These are phyloP conservation scores for Penicillium fuscoglaucum DNA, from an alignment of 2,329 filamentous ascomycete species.

Conservation along the genomic window DNA sequence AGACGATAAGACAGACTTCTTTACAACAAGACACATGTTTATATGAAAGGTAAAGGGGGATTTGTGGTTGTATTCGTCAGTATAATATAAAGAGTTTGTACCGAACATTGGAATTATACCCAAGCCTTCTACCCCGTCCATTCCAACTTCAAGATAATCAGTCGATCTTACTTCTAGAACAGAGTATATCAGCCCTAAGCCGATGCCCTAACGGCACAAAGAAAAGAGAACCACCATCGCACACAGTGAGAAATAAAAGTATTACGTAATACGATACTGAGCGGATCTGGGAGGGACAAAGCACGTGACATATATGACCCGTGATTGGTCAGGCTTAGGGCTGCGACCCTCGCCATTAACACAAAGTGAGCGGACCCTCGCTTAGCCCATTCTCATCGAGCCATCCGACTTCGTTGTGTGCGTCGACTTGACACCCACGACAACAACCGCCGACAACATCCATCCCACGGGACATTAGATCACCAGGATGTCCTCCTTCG, in stretches of 20 bases:
- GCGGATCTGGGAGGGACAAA: not conserved
- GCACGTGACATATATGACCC: not conserved
- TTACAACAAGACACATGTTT: not conserved
- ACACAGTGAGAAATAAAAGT: constrained; percentile 5
- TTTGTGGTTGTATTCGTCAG: not conserved
- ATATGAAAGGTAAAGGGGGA: not conserved
- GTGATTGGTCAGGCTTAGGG: constrained; percentile 40
- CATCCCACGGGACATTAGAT: constrained; percentile 44
- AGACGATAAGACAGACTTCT: not conserved
- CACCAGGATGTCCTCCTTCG: constrained; percentile 65
- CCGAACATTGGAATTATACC: not conserved
- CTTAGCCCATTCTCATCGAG: constrained; percentile 42
- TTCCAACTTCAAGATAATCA: not conserved
- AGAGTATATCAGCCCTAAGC: constrained; percentile 21
- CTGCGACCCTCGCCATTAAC: constrained; percentile 39
- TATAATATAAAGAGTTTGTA: not conserved
- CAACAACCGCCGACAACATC: constrained; percentile 50
- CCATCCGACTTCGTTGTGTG: constrained; percentile 46
- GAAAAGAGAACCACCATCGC: not conserved
- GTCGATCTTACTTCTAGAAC: constrained; percentile 20
- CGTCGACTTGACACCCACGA: constrained; percentile 47
- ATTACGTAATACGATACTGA: constrained; percentile 3
- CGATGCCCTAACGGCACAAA: constrained; percentile 21
- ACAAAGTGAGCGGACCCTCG: constrained; percentile 40
- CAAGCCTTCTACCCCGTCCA: not conserved